Evolutionary conservation across 306 rosid species (phyloP), one percentile per base, ranked within the genome.

Genomic region (Medicago lupulina): DNA sequence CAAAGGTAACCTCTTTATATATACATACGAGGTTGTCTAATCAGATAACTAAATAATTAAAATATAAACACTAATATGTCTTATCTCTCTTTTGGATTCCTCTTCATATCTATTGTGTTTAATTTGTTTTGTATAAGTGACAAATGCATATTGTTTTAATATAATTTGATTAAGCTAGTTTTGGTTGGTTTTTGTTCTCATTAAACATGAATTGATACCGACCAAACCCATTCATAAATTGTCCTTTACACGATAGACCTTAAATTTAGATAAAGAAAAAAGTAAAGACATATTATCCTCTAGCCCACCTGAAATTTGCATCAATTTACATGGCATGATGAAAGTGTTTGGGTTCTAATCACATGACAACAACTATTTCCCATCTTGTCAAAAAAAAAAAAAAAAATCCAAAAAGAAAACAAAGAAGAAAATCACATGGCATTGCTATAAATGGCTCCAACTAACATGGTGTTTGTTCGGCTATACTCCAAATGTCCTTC

Each of bases 161-260:
- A 7, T 44, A 15, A 50, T 40, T 61, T 58, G 67, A 49, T 18
- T 65, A 59, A 18, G 81, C 55, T 65, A 60, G 9, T 69, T 36
- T 61, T 72, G 25, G 36, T 62, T 39, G 36, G 58, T 36, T 73
- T 9, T 46, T 69, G 3, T 4, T 64, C 31, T 65, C 3, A 66
- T 9, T 23, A 66, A 63, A 46, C 76, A 73, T 19, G 49, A 49
- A 51, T 57, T 40, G 62, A 64, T 58, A 59, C 81, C 83, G 67
- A 77, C 88, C 80, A 64, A 38, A 50, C 79, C 67, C 13, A 78
- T 58, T 81, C 83, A 78, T 34, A 74, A 16, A 11, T 74, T 78
- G 83, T 74, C 70, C 25, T 81, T 18, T 81, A 65, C 70, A 49
- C 36, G 12, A 7, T 23, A 41, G 8, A 65, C 13, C 17, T 40